Evolutionary conservation across 352 stramenopile genomes (phyloP).

Genomic region (Phytophthora citrophthora): DNA sequence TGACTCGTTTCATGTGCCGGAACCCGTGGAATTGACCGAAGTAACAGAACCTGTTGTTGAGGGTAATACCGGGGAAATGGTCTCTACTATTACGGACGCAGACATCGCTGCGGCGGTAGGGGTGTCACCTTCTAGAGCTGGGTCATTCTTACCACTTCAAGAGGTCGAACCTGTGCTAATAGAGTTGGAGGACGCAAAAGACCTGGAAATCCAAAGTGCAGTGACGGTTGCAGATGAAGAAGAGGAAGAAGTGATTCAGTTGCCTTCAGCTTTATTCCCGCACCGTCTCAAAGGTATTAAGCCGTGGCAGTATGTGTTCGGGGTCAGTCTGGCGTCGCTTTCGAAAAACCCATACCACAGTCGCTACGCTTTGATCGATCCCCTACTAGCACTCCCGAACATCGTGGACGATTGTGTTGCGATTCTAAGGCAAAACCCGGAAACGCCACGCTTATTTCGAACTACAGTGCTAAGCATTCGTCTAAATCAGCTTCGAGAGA

Average conservation of each 20-base stretch:
- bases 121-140: slow-evolving; percentile 32
- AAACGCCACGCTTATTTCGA: slow-evolving; percentile 79
- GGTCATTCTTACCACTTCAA: slow-evolving; percentile 25
- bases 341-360: slow-evolving; percentile 84
- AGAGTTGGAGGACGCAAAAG: slow-evolving; percentile 25
- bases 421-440: slow-evolving; percentile 61
- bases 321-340: slow-evolving; percentile 73
- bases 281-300: slow-evolving; percentile 82
- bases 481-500: slow-evolving; percentile 74
- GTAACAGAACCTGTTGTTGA: slow-evolving; percentile 19
- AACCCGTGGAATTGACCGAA: slow-evolving; percentile 18
- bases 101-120: slow-evolving; percentile 42
- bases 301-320: slow-evolving; percentile 86
- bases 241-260: slow-evolving; percentile 47
- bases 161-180: slow-evolving; percentile 18
- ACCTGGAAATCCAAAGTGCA: slow-evolving; percentile 18
- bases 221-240: slow-evolving; percentile 17
- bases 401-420: slow-evolving; percentile 82
- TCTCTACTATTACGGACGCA: slow-evolving; percentile 39
- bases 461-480: slow-evolving; percentile 78
- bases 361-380: slow-evolving; percentile 80
- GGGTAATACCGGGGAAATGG: slow-evolving; percentile 28
- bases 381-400: slow-evolving; percentile 74
- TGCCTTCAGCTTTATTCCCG: slow-evolving; percentile 63
- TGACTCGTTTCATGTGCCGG: slow-evolving; percentile 47